Evolutionary conservation across 495 filamentous ascomycete species (phyloP).

Genomic region (Trypethelium eluteriae): DNA sequence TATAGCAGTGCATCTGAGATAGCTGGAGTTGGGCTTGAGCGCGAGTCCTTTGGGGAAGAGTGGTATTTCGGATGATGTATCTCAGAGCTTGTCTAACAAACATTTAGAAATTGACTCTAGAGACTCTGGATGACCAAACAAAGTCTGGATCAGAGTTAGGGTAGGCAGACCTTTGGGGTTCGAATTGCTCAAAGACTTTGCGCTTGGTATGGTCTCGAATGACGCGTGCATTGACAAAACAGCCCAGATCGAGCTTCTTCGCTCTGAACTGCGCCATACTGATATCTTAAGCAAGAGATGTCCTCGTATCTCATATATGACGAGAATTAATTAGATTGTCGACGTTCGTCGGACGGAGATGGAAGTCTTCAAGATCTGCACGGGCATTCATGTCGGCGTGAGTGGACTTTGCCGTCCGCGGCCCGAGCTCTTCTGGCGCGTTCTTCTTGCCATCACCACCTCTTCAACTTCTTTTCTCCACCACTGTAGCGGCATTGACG

Average conservation of each 20-base stretch:
- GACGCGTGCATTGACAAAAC: constrained; percentile 72
- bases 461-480: neutral
- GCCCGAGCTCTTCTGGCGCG: neutral
- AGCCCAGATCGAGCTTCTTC: constrained; percentile 78
- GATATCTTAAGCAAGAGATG: neutral
- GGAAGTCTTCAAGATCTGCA: neutral
- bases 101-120: neutral
- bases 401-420: neutral
- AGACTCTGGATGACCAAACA: no score
- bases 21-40: constrained; percentile 88
- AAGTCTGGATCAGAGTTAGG: neutral
- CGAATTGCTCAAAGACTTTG: constrained; percentile 76
- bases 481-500: neutral
- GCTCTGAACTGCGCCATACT: constrained; percentile 73
- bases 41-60: constrained; percentile 67
- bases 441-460: neutral
- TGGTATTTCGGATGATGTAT: constrained; percentile 88
- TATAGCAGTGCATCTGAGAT: constrained; percentile 90
- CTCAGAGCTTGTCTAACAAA: constrained; percentile 78
- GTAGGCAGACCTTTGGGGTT: constrained; percentile 67
- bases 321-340: no score
- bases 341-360: neutral
- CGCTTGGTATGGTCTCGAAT: constrained; percentile 94
- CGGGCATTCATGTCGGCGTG: neutral
- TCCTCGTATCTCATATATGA: no score